These are phyloP conservation scores for Ophiostoma montium DNA, from an alignment of 2,329 filamentous ascomycete genomes.

Conservation along the genomic window DNA sequence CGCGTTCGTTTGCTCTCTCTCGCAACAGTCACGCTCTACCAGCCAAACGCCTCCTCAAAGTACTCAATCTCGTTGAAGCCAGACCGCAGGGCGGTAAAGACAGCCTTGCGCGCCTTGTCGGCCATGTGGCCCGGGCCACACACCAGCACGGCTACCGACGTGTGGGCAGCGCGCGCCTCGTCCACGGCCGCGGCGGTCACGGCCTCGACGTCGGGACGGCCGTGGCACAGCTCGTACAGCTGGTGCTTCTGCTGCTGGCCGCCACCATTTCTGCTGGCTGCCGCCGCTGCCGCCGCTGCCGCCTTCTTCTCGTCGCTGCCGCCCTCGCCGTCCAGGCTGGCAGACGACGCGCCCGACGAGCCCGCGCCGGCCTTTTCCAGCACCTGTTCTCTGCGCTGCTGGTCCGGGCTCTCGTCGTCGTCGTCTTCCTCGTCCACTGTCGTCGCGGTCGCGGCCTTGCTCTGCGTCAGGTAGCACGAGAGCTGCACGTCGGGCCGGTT, in stretches of 20 bases:
- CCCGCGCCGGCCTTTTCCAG: not conserved
- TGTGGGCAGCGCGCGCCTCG: not conserved
- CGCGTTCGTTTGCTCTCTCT: not conserved
- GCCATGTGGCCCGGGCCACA: conserved; percentile 11
- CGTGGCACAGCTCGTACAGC: conserved; percentile 3
- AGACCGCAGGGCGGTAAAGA: conserved; percentile 4
- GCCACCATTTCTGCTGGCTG: no score
- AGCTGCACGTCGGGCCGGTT: conserved; percentile 8
- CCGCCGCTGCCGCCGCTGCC: no score
- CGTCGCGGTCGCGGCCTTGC: not conserved
- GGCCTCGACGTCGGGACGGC: conserved; percentile 10
- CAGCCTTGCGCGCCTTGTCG: conserved; percentile 8
- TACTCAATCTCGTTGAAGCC: conserved; percentile 5
- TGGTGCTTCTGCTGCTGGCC: not conserved
- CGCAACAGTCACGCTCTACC: conserved; percentile 2
- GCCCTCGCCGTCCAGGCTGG: not conserved
- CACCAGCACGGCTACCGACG: conserved; percentile 11
- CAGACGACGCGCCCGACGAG: not conserved
- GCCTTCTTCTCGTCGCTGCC: not conserved
- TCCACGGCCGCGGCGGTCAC: conserved; percentile 2
- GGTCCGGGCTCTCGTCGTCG: not conserved
- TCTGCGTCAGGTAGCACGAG: conserved; percentile 2
- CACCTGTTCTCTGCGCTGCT: not conserved
- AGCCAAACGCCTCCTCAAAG: conserved; percentile 15
- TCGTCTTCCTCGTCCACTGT: not conserved